Evolutionary conservation across 495 filamentous ascomycete species (phyloP), one percentile per base, ranked within the genome.

Genomic region (Chaetomidium leptoderma): DNA sequence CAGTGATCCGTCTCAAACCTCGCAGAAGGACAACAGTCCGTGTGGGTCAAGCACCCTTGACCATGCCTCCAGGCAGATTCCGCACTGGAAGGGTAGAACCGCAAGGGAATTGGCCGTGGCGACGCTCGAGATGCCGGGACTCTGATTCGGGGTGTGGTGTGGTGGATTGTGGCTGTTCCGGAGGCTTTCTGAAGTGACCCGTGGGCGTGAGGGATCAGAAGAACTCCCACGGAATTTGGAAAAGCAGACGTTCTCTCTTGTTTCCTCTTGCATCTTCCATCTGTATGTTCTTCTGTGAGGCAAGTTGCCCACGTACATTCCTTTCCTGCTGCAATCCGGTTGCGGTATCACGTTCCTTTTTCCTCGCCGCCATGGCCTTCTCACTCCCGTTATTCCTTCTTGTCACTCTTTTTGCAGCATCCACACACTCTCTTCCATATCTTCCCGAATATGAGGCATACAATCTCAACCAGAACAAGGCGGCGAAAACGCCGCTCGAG

Each of bases 391-490:
- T 36, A 10, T 55, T 60, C 52, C 19, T 55, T 49, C 32, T 47
- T 39, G 21, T 54, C 35, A 8, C 39, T 60, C 50, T 60, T 54
- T 50, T 60, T 44, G 51, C 58, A 16, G 43, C n/a, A 2, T 50
- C 17, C 3, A 27, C 23, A 30, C 44, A 48, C 29, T 55, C 35
- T 33, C 80, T 84, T 68, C 79, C 76, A 21, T 85, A 83, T 59
- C 74, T 83, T 35, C 73, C 80, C 37, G 66, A 73, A 9, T 70
- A 84, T 44, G 68, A 74, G 39, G 68, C 71, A 46, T 85, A 80
- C 67, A 87, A 86, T 54, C 70, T 88, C 49, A 88, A 88, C 62
- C 73, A 78, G 52, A 87, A 88, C 67, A 66, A 81, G 63, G 66
- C 76, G 17, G 83, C 86, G 1, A 74, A 61, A 13, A 65, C 76